Evolutionary conservation across 768 basidiomycete genomes (phyloP).

Genomic region (Amanita molliuscula): DNA sequence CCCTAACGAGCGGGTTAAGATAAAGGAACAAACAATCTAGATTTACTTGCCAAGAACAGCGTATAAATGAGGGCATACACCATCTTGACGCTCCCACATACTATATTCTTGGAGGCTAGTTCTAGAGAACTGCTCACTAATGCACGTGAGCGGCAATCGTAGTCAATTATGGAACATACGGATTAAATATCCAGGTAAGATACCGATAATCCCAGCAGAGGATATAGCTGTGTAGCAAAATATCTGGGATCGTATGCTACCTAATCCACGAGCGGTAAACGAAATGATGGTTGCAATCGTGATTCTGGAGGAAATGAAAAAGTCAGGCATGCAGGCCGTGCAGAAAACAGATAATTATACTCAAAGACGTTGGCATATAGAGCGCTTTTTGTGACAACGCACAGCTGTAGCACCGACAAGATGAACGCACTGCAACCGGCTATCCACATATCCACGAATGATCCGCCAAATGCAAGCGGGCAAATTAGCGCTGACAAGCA

Average conservation of each 20-base stretch:
- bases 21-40: not conserved
- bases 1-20: slow-evolving; percentile 29
- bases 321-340: not conserved
- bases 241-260: slow-evolving; percentile 62
- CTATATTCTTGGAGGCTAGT: slow-evolving; percentile 77
- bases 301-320: slow-evolving; percentile 36
- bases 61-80: slow-evolving; percentile 86
- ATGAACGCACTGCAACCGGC: slow-evolving; percentile 60
- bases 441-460: slow-evolving; percentile 80
- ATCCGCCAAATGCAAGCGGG: slow-evolving; percentile 77
- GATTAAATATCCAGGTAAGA: slow-evolving; percentile 84
- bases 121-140: slow-evolving; percentile 74
- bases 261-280: slow-evolving; percentile 71
- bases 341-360: slow-evolving; percentile 32
- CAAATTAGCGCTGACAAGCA: slow-evolving; percentile 69
- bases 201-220: slow-evolving; percentile 77
- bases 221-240: slow-evolving; percentile 94
- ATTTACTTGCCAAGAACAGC: slow-evolving; percentile 45
- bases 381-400: slow-evolving; percentile 62
- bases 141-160: slow-evolving; percentile 9
- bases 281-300: slow-evolving; percentile 76
- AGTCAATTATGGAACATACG: slow-evolving; percentile 22
- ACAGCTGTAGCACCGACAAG: slow-evolving; percentile 61
- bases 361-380: slow-evolving; percentile 90
- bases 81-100: slow-evolving; percentile 80